Conservation (phyloP, 1,139 yeast species). For the Magnusiomyces ingens region DNA sequence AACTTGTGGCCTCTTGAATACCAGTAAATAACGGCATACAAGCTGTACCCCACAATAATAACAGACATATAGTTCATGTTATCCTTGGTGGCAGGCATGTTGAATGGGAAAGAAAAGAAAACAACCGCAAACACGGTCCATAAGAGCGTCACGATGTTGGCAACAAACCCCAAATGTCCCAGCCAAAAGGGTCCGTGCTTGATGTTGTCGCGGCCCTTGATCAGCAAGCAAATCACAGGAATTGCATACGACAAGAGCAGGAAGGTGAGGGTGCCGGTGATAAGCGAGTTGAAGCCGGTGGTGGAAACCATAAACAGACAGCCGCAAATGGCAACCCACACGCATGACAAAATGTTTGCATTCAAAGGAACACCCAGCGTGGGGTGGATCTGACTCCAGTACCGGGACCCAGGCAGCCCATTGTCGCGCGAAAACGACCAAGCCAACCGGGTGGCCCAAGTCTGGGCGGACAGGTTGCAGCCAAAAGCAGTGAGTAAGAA, state of each 20-base stretch:
- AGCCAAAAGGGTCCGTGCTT: constrained; percentile 65
- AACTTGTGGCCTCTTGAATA: neutral
- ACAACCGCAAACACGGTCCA: constrained; percentile 57
- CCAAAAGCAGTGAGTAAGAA: constrained; percentile 59
- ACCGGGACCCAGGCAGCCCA: constrained; percentile 45
- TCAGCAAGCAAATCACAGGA: constrained; percentile 47
- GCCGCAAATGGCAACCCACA: constrained; percentile 43
- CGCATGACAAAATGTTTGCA: constrained; percentile 48
- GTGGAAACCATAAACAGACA: constrained; percentile 47
- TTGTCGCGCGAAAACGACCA: constrained; percentile 75
- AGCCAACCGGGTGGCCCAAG: constrained; percentile 69
- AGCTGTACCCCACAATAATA: constrained; percentile 29
- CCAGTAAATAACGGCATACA: neutral
- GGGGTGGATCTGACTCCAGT: constrained; percentile 43
- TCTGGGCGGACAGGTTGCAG: constrained; percentile 63
- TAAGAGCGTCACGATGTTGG: constrained; percentile 56
- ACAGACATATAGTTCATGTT: constrained; percentile 76
- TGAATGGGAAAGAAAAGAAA: constrained; percentile 67
- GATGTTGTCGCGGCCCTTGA: constrained; percentile 52
- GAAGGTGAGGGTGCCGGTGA: constrained; percentile 50
- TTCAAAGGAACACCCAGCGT: constrained; percentile 45
- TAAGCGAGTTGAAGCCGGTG: constrained; percentile 51
- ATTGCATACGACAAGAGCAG: constrained; percentile 44
- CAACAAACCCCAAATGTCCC: constrained; percentile 53
- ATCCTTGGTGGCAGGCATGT: constrained; percentile 52